Base-by-base conservation (phyloP, 768 basidiomycete genomes). In the Neoboletus subvelutipes region DNA sequence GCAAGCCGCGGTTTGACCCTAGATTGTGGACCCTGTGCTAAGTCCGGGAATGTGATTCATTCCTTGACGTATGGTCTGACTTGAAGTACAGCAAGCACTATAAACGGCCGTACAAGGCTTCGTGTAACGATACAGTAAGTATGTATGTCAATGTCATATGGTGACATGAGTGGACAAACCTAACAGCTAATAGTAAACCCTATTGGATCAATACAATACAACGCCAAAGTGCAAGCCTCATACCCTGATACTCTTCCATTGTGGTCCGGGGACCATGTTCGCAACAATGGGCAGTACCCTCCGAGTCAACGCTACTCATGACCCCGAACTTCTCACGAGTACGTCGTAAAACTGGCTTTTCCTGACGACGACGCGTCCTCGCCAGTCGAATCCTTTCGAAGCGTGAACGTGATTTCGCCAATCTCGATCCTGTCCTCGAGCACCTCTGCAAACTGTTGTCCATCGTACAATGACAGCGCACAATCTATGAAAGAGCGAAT, bases 351-450 rank as follows among this genome's bases (percentile, higher is more conserved):
- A 28, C 40, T 51, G 18, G 12, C 36, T n/a, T 45, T 47, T 17
- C 12, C 47, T 17, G 28, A 45, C 0, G 47, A 58, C 34, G 51
- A 47, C 20, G 24, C 41, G 29, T 55, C 48, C 22, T 53, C 53
- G 10, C 49, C 47, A 34, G 45, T 47, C 20, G 11, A 9, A 13
- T 52, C 58, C 22, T 28, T 34, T 26, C 42, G 55, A 20, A 67
- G 54, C 34, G 57, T 26, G 42, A 67, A 67, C 15, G 50, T 69
- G 54, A 67, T 61, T 39, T 67, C 58, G 41, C 66, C 66, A 41
- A 67, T 64, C 26, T 46, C 58, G 9, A 67, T 52, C 46, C 54
- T 42, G 15, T 64, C 57, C 4, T 67, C 67, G 29, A 46, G 33
- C 26, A 55, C n/a, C 18, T 69, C 67, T 2, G 28, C 11, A 34